phyloP scores from a whole-genome alignment of 208 protist genomes.

The Plasmodiophora brassicae region DNA sequence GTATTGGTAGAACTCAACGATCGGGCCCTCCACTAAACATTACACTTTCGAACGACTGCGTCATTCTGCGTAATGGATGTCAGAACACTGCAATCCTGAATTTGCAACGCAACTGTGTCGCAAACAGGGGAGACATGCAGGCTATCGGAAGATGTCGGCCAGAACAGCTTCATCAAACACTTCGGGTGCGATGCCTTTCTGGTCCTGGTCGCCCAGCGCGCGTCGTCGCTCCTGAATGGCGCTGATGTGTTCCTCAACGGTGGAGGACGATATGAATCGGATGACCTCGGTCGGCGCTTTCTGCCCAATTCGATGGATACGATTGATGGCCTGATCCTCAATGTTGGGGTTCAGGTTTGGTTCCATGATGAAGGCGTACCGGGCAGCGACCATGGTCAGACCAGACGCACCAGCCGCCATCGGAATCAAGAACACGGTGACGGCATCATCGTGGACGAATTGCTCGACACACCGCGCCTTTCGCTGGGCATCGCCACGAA shows the following conservation, averaged over 20 bases:
- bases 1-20: no score
- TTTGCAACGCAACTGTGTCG: no score
- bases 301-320: conserved; percentile 2
- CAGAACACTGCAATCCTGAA: no score
- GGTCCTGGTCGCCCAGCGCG: neutral
- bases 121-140: no score
- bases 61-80: no score
- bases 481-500: neutral
- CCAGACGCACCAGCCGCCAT: neutral
- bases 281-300: neutral
- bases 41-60: no score
- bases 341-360: neutral
- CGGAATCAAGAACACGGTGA: neutral
- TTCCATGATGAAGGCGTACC: conserved; percentile 27
- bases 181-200: neutral
- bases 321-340: conserved; percentile 4
- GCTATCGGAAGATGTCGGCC: neutral
- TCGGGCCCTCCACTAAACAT: no score
- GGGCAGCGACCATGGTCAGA: neutral
- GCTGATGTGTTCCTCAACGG: neutral
- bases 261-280: neutral
- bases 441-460: neutral
- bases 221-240: neutral
- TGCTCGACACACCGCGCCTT: neutral
- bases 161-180: conserved; percentile 3